Evolutionary conservation across 2,329 filamentous ascomycete species (phyloP).

Genomic region (Nemania bipapillata): DNA sequence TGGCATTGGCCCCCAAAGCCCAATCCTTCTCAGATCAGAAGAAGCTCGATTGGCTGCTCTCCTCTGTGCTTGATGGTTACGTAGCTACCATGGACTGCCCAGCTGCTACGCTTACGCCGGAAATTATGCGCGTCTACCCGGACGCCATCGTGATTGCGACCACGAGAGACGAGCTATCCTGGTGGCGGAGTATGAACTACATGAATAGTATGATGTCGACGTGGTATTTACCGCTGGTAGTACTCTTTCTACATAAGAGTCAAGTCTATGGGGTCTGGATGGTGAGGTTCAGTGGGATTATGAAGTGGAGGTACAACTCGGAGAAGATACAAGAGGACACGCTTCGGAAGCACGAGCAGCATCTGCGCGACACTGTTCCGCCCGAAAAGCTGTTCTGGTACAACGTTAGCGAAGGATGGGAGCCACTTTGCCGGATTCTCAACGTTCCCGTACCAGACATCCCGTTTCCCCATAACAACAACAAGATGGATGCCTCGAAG

Average conservation of each 20-base stretch:
- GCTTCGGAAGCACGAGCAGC: slow-evolving; percentile 49
- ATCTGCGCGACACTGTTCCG: slow-evolving; percentile 50
- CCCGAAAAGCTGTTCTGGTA: slow-evolving; percentile 52
- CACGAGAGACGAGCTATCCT: slow-evolving; percentile 53
- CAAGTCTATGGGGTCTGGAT: slow-evolving; percentile 51
- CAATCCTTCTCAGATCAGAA: slow-evolving; percentile 50
- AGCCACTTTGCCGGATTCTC: slow-evolving; percentile 52
- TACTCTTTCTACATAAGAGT: slow-evolving; percentile 51
- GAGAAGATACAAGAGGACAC: slow-evolving; percentile 49
- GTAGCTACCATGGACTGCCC: slow-evolving; percentile 58
- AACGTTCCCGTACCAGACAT: slow-evolving; percentile 51
- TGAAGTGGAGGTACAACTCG: slow-evolving; percentile 50
- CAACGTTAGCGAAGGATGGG: slow-evolving; percentile 53
- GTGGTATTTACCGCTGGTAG: slow-evolving; percentile 51
- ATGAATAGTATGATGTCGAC: slow-evolving; percentile 51
- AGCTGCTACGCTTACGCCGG: slow-evolving; percentile 55
- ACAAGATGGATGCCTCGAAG: slow-evolving; percentile 47
- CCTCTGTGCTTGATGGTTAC: slow-evolving; percentile 53
- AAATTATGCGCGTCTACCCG: slow-evolving; percentile 62
- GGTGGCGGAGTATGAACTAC: slow-evolving; percentile 54
- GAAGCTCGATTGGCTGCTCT: slow-evolving; percentile 52
- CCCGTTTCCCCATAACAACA: slow-evolving; percentile 54
- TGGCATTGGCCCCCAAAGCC: slow-evolving; percentile 50
- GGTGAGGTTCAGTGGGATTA: slow-evolving; percentile 48
- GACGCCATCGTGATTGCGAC: slow-evolving; percentile 62